These are phyloP conservation scores for Penicillium odoratum DNA, from an alignment of 495 filamentous ascomycete species.

Conservation along the genomic window DNA sequence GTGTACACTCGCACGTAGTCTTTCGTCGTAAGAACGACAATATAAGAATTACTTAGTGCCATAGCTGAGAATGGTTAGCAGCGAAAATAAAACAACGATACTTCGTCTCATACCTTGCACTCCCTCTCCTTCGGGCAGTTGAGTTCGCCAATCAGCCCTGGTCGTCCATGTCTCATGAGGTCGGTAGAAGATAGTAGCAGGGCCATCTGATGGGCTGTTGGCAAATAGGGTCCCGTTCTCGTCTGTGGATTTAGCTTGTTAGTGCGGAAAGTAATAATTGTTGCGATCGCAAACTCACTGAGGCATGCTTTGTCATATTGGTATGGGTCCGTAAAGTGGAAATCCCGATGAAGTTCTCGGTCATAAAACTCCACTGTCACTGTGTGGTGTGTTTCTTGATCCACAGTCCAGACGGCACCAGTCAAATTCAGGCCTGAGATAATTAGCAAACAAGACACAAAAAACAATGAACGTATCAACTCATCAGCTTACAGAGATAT, in stretches of 20 bases:
- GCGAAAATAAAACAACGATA: neutral
- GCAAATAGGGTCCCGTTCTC: constrained; percentile 87
- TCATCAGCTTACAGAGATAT: constrained; percentile 67
- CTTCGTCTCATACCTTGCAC: constrained; percentile 50
- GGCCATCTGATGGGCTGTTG: constrained; percentile 66
- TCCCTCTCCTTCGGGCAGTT: constrained; percentile 76
- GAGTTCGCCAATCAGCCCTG: constrained; percentile 84
- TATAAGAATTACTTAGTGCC: constrained; percentile 87
- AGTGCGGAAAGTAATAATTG: constrained; percentile 9
- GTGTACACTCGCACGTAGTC: constrained; percentile 93
- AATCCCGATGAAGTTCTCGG: constrained; percentile 84
- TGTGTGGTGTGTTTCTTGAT: constrained; percentile 91
- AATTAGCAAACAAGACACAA: constrained; percentile 24
- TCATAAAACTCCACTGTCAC: constrained; percentile 98
- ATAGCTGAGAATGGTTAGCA: constrained; percentile 55
- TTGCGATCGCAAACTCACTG: constrained; percentile 40
- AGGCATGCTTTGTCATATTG: constrained; percentile 95
- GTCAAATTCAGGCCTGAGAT: constrained; percentile 73
- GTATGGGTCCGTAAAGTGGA: constrained; percentile 93
- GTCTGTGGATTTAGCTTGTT: constrained; percentile 40
- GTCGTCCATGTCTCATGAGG: constrained; percentile 97
- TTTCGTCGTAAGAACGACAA: constrained; percentile 79
- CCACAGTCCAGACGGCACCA: constrained; percentile 94
- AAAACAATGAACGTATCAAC: neutral
- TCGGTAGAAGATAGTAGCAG: constrained; percentile 89